A percentile compares a stretch with the other conserved stretches of the same genome.
phyloP scores from a whole-genome alignment of 352 stramenopile species.

The Aphanomyces euteiches region DNA sequence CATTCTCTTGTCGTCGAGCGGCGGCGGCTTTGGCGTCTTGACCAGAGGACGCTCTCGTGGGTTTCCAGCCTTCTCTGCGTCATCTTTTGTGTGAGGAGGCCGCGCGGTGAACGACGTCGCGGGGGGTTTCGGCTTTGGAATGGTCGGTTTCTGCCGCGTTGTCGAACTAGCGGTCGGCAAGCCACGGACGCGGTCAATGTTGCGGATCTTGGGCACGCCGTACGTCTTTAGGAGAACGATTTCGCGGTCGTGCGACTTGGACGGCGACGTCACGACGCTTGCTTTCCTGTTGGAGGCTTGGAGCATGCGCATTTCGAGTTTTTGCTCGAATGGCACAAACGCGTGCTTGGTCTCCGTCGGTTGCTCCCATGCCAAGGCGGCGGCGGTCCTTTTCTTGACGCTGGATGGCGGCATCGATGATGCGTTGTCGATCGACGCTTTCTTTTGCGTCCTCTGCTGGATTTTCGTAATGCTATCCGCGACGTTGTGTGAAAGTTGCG shows the following conservation, averaged over 20 bases:
- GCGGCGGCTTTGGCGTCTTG: not conserved
- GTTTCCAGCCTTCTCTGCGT: no score
- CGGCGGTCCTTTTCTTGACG: not conserved
- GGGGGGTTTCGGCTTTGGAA: not conserved
- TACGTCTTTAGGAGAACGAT: slow-evolving; percentile 23
- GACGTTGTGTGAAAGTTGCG: slow-evolving; percentile 23
- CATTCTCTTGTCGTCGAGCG: not conserved
- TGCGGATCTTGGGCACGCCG: slow-evolving; percentile 15
- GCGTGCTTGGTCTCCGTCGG: slow-evolving; percentile 10
- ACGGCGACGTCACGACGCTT: slow-evolving; percentile 1
- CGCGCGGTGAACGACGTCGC: not conserved
- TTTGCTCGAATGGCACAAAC: slow-evolving; percentile 27
- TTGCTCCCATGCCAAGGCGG: not conserved
- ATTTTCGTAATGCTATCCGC: slow-evolving; percentile 24
- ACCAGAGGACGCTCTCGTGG: no score
- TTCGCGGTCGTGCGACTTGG: slow-evolving; percentile 11
- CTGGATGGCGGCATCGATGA: not conserved
- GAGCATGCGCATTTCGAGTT: slow-evolving; percentile 24
- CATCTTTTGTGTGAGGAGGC: no score
- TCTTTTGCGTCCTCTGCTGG: slow-evolving; percentile 16
- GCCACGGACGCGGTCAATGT: slow-evolving; percentile 20
- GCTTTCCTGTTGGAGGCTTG: slow-evolving; percentile 6
- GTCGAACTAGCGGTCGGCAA: not conserved
- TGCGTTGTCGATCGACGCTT: not conserved
- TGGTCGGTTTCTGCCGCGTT: not conserved